These are phyloP conservation scores for Dactylellina cionopaga DNA, from an alignment of 2,329 filamentous ascomycete species.

Conservation along the genomic window DNA sequence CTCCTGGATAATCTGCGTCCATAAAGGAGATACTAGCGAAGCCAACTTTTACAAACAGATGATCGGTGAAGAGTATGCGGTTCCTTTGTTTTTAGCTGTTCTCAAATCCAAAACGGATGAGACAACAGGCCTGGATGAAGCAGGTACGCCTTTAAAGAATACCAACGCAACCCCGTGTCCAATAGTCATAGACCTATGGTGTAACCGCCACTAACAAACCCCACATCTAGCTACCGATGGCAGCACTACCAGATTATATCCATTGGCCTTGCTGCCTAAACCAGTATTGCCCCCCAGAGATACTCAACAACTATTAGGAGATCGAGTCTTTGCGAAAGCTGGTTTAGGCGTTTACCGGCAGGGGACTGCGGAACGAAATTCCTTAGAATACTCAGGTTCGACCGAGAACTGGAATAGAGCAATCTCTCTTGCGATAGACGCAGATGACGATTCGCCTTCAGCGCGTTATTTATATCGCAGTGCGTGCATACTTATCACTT, in stretches of 20 bases:
- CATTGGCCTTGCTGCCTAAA: background rate
- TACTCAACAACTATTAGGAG: background rate
- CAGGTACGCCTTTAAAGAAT: too few species aligned
- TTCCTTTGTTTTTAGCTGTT: background rate
- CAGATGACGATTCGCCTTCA: conserved; percentile 28
- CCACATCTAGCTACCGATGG: too few species aligned
- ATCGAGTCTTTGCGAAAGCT: conserved; percentile 9
- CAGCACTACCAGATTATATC: conserved; percentile 1
- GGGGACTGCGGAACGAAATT: background rate
- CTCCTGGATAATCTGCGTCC: conserved; percentile 15
- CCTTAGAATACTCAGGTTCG: conserved; percentile 21
- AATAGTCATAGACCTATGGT: too few species aligned
- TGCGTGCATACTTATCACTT: conserved; percentile 4
- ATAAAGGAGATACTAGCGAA: conserved; percentile 26
- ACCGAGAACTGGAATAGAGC: conserved; percentile 5
- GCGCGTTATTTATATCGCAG: conserved; percentile 33
- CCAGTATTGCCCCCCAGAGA: background rate
- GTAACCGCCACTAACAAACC: too few species aligned
- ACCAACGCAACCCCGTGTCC: too few species aligned
- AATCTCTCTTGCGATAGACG: conserved; percentile 19
- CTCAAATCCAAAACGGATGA: background rate
- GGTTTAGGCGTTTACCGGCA: background rate
- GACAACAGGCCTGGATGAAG: background rate
- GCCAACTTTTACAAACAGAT: conserved; percentile 42
- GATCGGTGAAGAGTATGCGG: conserved; percentile 3